Conservation (phyloP, 441 rosid genomes). For the Euphorbia corollata region DNA sequence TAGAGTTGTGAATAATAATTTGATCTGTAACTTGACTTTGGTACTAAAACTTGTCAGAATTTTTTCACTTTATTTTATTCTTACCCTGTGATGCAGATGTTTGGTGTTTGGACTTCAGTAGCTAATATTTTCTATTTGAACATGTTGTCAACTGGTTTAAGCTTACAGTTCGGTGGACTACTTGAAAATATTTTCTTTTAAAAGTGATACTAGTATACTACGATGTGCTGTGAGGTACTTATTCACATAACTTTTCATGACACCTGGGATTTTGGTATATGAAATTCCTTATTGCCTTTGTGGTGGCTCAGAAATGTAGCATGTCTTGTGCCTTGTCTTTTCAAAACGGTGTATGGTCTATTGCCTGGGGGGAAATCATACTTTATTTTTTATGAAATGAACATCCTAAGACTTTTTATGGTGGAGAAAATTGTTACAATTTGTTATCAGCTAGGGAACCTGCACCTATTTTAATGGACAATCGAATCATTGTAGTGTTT, state of each 20-base stretch:
- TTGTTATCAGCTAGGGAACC: neutral
- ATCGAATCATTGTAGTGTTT: neutral
- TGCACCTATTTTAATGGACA: neutral
- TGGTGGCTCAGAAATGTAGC: neutral
- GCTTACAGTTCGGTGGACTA: neutral
- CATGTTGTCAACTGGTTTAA: neutral
- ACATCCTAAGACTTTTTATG: neutral
- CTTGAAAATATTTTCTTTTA: neutral
- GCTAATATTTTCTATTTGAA: neutral
- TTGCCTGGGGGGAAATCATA: constrained; percentile 5
- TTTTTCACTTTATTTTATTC: too few relatives aligned
- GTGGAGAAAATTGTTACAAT: too few relatives aligned
- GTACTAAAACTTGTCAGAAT: neutral
- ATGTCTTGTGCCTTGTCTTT: constrained; percentile 3
- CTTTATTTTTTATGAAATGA: neutral
- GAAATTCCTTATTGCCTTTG: neutral
- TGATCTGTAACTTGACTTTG: neutral
- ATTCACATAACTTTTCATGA: neutral
- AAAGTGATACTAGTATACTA: neutral
- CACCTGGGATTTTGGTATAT: neutral
- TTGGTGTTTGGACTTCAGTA: neutral
- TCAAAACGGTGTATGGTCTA: neutral
- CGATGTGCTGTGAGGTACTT: constrained; percentile 2
- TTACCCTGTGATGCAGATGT: neutral
- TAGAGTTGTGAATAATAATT: constrained; percentile 4